Evolutionary conservation across 805 yeast genomes (phyloP), one percentile per base, ranked within the genome.

Genomic region (Komagataella phaffii): DNA sequence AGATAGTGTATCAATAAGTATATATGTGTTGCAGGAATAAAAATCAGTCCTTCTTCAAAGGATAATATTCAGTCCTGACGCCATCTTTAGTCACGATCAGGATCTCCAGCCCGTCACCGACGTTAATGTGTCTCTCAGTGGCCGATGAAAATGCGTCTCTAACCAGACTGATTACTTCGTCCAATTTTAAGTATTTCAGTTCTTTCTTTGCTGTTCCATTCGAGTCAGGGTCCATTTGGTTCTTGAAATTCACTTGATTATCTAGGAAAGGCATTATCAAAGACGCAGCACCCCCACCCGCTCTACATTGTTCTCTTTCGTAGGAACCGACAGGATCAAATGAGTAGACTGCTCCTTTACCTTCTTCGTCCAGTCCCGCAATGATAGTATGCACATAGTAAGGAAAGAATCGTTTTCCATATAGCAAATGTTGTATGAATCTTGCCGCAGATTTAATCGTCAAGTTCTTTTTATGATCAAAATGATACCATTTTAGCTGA

Each of bases 291-390:
- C 97, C 93, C 46, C 99, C 99, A 57, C 96, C 97, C 2, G 98
- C 98, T 63, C 97, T 80, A 69, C 96, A 88, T 64, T 90, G 96
- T 66, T 90, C 97, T 61, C 96, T 81, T 70, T 93, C 98, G 65
- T 93, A 93, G 1, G 96, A 88, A 3, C 99, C 99, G 53, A 93
- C 96, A 1, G 98, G 98, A 65, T 93, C 99, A 66, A 88, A 93
- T 12, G 98, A 90, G 67, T 87, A 93, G 44, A 93, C 88, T 2
- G 96, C 88, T 45, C 99, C 99, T 60, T 83, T 83, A 10, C 99
- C 99, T 53, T 84, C 81, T 51, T 80, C 85, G 63, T 89, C 97
- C 56, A 93, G 74, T 17, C 99, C 99, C 3, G 96, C 96, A 61
- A 93, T 76, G 59, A 93, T 83, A 3, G 98, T 93, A 65, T 89